phyloP scores from a whole-genome alignment of 2,329 filamentous ascomycete genomes.

The Botryotinia narcissicola region DNA sequence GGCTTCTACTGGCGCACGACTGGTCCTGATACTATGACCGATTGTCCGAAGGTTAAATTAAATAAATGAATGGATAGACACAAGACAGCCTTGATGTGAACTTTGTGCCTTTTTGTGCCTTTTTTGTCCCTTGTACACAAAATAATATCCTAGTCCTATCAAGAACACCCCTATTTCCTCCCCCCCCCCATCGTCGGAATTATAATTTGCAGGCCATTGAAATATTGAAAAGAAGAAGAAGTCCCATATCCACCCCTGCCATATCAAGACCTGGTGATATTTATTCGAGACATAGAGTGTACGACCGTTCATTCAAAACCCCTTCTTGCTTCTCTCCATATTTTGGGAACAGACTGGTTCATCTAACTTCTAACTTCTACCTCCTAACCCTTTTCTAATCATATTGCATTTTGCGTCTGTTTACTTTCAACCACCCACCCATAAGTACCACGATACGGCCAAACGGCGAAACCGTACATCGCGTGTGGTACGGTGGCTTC shows the following conservation, averaged over 20 bases:
- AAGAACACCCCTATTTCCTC: conserved; percentile 8
- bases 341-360: conserved; percentile 9
- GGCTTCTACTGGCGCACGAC: not conserved
- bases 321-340: conserved; percentile 21
- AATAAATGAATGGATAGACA: not conserved
- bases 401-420: conserved; percentile 2
- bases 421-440: conserved; percentile 6
- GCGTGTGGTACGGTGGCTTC: conserved; percentile 19
- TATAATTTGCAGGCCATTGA: not conserved
- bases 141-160: not conserved
- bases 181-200: not conserved
- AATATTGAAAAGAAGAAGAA: conserved; percentile 11
- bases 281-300: conserved; percentile 30
- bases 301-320: conserved; percentile 15
- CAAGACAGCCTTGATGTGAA: not conserved
- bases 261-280: conserved; percentile 27
- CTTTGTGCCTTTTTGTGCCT: not conserved
- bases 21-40: not conserved
- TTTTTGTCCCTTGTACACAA: not conserved
- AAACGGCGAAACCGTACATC: not conserved
- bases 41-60: conserved; percentile 4
- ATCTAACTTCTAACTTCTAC: not conserved
- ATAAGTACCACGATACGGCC: not conserved
- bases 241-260: conserved; percentile 22
- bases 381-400: conserved; percentile 6